These are phyloP conservation scores for Aspergillus fijiensis DNA, from an alignment of 2,329 filamentous ascomycete genomes.

Conservation along the genomic window DNA sequence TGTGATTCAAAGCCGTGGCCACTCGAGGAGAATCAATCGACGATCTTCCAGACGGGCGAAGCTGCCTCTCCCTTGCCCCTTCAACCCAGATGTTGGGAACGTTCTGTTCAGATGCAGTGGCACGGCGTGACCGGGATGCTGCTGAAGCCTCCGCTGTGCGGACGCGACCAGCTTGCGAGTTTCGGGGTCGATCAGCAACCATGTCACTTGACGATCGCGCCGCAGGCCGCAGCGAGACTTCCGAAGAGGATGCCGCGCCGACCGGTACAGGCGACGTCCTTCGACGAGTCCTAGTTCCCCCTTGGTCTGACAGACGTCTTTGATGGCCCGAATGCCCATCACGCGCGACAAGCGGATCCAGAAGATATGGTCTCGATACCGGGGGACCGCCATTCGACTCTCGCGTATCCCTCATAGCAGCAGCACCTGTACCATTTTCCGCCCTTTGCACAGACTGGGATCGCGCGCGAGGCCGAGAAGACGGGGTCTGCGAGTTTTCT, in stretches of 20 bases:
- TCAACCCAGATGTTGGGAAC: constrained; percentile 27
- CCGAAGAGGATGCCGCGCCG: constrained; percentile 36
- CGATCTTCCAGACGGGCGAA: constrained; percentile 25
- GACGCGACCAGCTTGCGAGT: constrained; percentile 25
- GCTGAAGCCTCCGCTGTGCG: constrained; percentile 25
- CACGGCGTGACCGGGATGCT: constrained; percentile 29
- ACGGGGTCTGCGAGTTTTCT: constrained; percentile 31
- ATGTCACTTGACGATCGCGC: constrained; percentile 39
- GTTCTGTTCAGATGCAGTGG: constrained; percentile 35
- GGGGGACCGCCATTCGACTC: constrained; percentile 27
- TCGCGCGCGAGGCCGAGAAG: constrained; percentile 26
- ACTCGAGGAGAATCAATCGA: constrained; percentile 26
- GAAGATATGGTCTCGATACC: constrained; percentile 34
- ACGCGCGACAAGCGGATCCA: constrained; percentile 30
- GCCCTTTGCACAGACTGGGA: constrained; percentile 34
- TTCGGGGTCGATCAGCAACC: constrained; percentile 31
- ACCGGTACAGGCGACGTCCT: constrained; percentile 36
- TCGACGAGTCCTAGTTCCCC: constrained; percentile 26
- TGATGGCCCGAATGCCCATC: constrained; percentile 29
- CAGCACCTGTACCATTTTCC: constrained; percentile 14
- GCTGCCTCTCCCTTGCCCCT: constrained; percentile 24
- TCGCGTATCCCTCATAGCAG: constrained; percentile 4
- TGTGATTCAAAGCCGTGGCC: constrained; percentile 18
- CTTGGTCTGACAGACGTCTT: constrained; percentile 39
- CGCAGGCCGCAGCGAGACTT: constrained; percentile 34